A percentile compares a stretch with the other conserved stretches of the same genome.
phyloP scores from a whole-genome alignment of 73 alveolate species.

The Tetrahymena malaccensis region DNA sequence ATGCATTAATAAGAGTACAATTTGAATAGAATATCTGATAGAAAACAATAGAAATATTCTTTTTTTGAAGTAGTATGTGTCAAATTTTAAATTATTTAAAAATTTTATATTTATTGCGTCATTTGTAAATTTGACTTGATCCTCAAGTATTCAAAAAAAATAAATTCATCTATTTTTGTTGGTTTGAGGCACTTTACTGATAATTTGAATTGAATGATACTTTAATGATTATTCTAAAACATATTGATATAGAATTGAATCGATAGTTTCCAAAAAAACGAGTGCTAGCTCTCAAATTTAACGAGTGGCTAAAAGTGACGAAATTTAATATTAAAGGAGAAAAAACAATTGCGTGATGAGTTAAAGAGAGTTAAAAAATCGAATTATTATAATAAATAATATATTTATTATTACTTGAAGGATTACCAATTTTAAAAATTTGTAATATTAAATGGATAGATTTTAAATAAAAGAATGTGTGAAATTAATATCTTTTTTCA shows the following conservation, averaged over 20 bases:
- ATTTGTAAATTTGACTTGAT: not conserved
- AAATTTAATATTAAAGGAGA: not conserved
- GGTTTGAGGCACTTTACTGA: not conserved
- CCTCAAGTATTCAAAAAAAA: not conserved
- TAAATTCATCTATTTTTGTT: not conserved
- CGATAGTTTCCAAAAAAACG: not conserved
- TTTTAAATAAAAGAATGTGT: not conserved
- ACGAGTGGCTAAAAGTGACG: not conserved
- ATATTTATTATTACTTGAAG: not conserved
- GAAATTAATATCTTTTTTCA: not conserved
- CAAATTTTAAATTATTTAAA: not conserved
- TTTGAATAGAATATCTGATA: not conserved
- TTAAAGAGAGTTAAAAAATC: not conserved
- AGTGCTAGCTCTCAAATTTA: not conserved
- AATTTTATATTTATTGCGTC: not conserved
- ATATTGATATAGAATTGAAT: too few relatives aligned
- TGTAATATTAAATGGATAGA: not conserved
- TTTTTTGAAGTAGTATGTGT: not conserved
- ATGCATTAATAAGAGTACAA: not conserved
- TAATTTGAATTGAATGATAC: not conserved
- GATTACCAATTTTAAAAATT: not conserved
- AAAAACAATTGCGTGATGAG: not conserved
- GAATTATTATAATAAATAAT: not conserved
- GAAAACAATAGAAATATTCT: not conserved
- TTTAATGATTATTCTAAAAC: too few relatives aligned